Evolutionary conservation across 23 red algal species (phyloP), one percentile per base, ranked within the genome.

Genomic region (Rhodosorus marinus): DNA sequence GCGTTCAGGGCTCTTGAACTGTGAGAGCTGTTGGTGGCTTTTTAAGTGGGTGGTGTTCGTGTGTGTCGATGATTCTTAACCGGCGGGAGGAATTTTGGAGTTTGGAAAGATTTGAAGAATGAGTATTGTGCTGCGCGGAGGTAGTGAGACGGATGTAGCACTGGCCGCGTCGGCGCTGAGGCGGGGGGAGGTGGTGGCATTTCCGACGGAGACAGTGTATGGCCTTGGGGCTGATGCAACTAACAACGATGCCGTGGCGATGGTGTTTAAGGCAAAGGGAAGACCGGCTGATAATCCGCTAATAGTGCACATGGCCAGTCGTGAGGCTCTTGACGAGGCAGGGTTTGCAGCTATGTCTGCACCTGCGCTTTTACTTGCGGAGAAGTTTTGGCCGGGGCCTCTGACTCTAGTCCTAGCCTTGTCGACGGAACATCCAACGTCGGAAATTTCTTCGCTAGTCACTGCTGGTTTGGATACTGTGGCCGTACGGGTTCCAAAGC

Each of bases 131-230:
- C n/a, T n/a, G n/a, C n/a, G n/a, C n/a, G n/a, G n/a, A n/a, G n/a
- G n/a, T n/a, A n/a, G n/a, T n/a, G 81, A 90, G 67, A 38, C 57
- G 8, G 81, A 90, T 24, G 35, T 92, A 29, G 24, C 59, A 2
- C 51, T 53, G 35, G 83, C 83, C 0, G 83, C 83, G 52, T 24
- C 49, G 35, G 41, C 59, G 19, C 69, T 92, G 20, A 35, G 59
- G 23, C 26, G 28, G 20, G 73, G 73, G 29, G 47, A 59, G 19
- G 35, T 77, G 14, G 57, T 92, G 19, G 83, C 83, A 9, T 92
- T 92, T 55, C 83, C 83, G 43, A 92, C 83, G 1, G 83, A 92
- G 46, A 80, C 83, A 8, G 83, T 92, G 11, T 92, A 92, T 55
- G 83, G 83, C 3, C 71, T 92, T 0, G 83, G 83, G 35, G 83